Conservation (phyloP, 352 stramenopile species). For the Phytopythium boreale region DNA sequence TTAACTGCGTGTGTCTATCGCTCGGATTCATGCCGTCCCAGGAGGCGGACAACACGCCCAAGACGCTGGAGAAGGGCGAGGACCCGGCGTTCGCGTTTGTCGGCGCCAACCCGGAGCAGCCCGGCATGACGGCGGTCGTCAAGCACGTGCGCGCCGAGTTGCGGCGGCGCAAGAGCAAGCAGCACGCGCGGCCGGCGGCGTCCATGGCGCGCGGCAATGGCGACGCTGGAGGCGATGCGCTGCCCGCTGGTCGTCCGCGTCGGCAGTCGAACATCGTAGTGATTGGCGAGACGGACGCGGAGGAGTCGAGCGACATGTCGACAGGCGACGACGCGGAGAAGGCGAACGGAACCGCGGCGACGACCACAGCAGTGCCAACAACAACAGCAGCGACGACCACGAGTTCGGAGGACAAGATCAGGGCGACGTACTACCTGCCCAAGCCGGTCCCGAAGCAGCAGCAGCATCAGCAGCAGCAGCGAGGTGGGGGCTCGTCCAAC, state of each 20-base stretch:
- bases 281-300: constrained; percentile 75
- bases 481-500: constrained; percentile 11
- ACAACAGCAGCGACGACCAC: neutral
- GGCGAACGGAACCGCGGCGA: constrained; percentile 10
- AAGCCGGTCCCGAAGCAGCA: constrained; percentile 55
- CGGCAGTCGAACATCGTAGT: constrained; percentile 87
- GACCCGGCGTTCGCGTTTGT: constrained; percentile 84
- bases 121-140: constrained; percentile 86
- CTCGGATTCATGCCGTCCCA: constrained; percentile 74
- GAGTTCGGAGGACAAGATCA: constrained; percentile 32
- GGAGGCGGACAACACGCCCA: constrained; percentile 63
- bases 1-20: constrained; percentile 85
- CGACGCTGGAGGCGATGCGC: constrained; percentile 13
- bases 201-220: constrained; percentile 6
- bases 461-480: constrained; percentile 6
- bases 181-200: constrained; percentile 13
- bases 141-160: constrained; percentile 72
- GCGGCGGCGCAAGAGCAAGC: constrained; percentile 35
- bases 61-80: constrained; percentile 77
- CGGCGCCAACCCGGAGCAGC: constrained; percentile 62
- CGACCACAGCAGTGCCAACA: constrained; percentile 1
- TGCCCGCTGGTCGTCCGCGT: constrained; percentile 25
- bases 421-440: constrained; percentile 80
- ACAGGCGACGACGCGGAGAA: constrained; percentile 55
- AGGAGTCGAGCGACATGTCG: constrained; percentile 72